Evolutionary conservation across 2,329 filamentous ascomycete genomes (phyloP).

Genomic region (Aspergillus texensis): DNA sequence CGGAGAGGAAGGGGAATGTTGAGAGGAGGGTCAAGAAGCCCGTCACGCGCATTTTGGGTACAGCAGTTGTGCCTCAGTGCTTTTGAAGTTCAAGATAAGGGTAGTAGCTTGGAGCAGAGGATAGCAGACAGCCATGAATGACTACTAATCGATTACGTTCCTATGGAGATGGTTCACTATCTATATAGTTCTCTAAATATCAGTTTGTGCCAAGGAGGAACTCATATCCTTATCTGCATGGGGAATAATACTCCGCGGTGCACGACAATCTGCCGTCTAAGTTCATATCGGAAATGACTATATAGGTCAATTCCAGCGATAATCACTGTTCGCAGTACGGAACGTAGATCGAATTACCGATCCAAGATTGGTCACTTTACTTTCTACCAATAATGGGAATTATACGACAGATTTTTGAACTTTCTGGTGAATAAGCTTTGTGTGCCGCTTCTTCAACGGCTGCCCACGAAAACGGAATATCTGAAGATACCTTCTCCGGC

Average conservation of each 20-base stretch:
- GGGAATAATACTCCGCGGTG: not conserved
- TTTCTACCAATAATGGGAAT: not conserved
- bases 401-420: not conserved
- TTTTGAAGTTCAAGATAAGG: not conserved
- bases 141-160: not conserved
- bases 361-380: not conserved
- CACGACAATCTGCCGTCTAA: not conserved
- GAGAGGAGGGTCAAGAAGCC: not conserved
- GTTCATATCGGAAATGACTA: not conserved
- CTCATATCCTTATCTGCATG: not conserved
- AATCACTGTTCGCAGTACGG: not conserved
- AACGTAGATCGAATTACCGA: not conserved
- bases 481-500: not conserved
- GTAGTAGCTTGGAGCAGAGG: not conserved
- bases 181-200: not conserved
- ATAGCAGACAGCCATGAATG: not conserved
- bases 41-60: not conserved
- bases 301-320: not conserved
- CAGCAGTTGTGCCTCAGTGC: not conserved
- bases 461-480: not conserved
- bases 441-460: not conserved
- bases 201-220: not conserved
- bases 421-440: not conserved
- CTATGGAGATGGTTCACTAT: not conserved
- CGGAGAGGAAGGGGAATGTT: not conserved